phyloP scores from a whole-genome alignment of 495 filamentous ascomycete species.

The Parathielavia hyrcaniae region DNA sequence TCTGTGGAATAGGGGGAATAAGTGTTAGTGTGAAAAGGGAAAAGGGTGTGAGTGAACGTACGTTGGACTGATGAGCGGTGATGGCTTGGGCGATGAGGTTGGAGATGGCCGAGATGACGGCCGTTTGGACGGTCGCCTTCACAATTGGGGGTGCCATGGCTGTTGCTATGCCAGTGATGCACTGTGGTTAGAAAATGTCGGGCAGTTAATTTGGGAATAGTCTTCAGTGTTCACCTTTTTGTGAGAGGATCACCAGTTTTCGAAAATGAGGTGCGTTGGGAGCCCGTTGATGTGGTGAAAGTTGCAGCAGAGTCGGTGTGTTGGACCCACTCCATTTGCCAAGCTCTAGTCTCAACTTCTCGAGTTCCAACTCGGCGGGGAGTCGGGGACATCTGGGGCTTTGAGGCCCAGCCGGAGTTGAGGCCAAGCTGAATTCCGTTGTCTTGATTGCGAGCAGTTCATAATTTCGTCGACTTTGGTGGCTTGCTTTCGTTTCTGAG shows the following conservation, averaged over 20 bases:
- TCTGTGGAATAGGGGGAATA: slow-evolving; percentile 36
- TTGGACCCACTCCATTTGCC: not conserved
- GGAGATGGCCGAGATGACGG: slow-evolving; percentile 63
- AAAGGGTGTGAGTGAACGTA: slow-evolving; percentile 34
- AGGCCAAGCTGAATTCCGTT: too few species aligned
- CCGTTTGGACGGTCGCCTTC: slow-evolving; percentile 62
- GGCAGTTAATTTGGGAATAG: not conserved
- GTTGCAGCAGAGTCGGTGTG: not conserved
- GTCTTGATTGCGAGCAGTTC: too few species aligned
- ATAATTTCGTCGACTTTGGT: not conserved
- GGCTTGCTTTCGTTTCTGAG: not conserved
- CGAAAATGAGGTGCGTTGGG: not conserved
- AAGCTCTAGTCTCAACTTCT: not conserved
- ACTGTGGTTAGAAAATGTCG: not conserved
- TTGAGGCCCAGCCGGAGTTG: too few species aligned
- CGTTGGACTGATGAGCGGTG: slow-evolving; percentile 58
- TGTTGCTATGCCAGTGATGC: not conserved
- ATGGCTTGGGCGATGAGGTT: slow-evolving; percentile 79
- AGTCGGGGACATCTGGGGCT: too few species aligned
- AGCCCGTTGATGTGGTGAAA: not conserved
- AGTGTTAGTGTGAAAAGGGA: not conserved
- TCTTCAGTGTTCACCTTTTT: not conserved
- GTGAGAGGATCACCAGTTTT: not conserved
- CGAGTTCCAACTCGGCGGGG: too few species aligned
- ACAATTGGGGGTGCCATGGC: slow-evolving; percentile 51